These are phyloP conservation scores for Vanrija humicola DNA, from an alignment of 1,284 basidiomycete genomes.

Conservation along the genomic window DNA sequence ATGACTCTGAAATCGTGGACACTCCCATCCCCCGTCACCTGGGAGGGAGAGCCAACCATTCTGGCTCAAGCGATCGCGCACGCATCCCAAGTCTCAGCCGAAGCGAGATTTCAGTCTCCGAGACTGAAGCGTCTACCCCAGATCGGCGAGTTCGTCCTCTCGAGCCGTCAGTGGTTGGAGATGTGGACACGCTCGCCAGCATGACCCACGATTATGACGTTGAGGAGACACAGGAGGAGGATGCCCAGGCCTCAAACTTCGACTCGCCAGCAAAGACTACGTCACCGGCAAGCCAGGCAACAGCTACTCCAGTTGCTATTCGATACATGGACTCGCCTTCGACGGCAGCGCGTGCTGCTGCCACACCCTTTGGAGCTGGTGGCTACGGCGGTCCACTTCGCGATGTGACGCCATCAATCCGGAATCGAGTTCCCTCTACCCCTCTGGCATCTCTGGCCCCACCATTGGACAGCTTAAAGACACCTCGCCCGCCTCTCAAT, in stretches of 20 bases:
- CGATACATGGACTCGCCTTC: constrained; percentile 18
- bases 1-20: neutral
- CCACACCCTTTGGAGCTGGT: constrained; percentile 8
- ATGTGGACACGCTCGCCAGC: neutral
- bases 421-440: constrained; percentile 22
- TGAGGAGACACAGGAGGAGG: neutral
- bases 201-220: constrained; percentile 2
- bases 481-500: constrained; percentile 34
- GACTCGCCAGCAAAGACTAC: neutral
- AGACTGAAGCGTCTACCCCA: constrained; percentile 39
- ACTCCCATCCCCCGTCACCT: constrained; percentile 6
- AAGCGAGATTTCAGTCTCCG: constrained; percentile 36
- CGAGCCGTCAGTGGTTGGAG: neutral
- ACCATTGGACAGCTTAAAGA: constrained; percentile 10
- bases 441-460: constrained; percentile 17
- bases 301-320: constrained; percentile 8
- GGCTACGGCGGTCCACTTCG: constrained; percentile 11
- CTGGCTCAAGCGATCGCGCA: neutral
- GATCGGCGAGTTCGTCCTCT: constrained; percentile 26
- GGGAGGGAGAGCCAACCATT: neutral
- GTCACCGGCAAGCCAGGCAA: neutral
- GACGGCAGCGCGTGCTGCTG: constrained; percentile 14
- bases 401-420: constrained; percentile 27
- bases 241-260: neutral
- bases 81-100: constrained; percentile 41